Base-by-base conservation (phyloP, 306 rosid species). In the Albizia julibrissin region DNA sequence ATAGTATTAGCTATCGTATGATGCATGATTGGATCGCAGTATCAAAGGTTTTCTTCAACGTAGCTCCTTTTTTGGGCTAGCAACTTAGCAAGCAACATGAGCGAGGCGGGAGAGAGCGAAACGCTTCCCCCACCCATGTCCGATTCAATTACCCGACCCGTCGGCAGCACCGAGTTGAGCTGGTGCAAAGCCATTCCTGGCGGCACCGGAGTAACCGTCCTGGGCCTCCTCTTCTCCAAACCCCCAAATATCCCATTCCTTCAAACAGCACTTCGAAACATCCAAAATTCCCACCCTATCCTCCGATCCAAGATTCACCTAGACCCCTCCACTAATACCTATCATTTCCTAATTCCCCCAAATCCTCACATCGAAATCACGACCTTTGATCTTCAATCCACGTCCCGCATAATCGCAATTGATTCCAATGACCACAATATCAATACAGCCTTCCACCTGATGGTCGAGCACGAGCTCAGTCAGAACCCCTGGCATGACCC, bases 161-260 rank as follows among this genome's bases (percentile, higher is more conserved):
- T 87, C 31, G 98, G 99, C 8, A 94, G 92, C 79, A 95, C 97
- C 37, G 99, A 95, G 80, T 80, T 73, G 88, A 89, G 94, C 86
- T 95, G 99, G 98, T 93, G 98, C 93, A 84, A 77, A 81, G 94
- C 97, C 69, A 92, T 91, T 0, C 97, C 96, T 14, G 27, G 72
- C 33, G 97, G 99, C 84, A 95, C 99, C 37, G 99, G 99, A 69
- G 66, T 84, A 46, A 92, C 99, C 2, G 98, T 93, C 21, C 76
- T 93, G 0, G 90, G 89, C 40, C 85, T 93, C 86, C 93, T 89
- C 84, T 76, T 95, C 83, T 87, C 97, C 3, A 93, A 91, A 73
- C 89, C 91, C 6, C 96, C 91, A 2, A 75, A 82, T 29, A 71
- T 91, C 50, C 37, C 91, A 4, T 9, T 73, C 76, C 81, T 93